phyloP scores from a whole-genome alignment of 176 grass and related monocot species.

The Ensete ventricosum region DNA sequence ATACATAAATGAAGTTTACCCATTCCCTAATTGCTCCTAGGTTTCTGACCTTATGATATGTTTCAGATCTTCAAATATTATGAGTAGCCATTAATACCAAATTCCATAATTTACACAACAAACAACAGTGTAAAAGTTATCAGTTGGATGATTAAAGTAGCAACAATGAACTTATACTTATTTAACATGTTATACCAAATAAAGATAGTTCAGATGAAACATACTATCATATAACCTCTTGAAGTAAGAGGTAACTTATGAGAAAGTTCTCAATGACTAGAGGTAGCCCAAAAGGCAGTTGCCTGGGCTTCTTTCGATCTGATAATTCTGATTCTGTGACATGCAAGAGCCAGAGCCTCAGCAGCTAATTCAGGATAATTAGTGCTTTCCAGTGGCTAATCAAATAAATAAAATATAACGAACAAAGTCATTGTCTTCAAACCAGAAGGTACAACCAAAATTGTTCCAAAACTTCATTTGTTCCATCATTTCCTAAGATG shows the following conservation, averaged over 20 bases:
- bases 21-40: background rate
- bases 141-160: background rate
- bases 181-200: background rate
- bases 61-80: background rate
- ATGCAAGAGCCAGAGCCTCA: background rate
- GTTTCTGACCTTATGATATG: too few relatives aligned
- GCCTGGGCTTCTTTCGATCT: background rate
- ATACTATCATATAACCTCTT: background rate
- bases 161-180: background rate
- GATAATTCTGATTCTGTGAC: background rate
- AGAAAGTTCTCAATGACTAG: background rate
- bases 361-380: background rate
- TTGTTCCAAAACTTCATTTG: background rate
- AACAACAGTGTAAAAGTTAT: background rate
- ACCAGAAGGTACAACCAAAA: background rate
- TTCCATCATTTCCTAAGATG: conserved; percentile 8
- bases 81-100: background rate
- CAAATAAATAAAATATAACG: background rate
- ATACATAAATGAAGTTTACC: background rate
- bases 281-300: background rate
- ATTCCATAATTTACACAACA: background rate
- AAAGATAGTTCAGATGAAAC: background rate
- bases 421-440: background rate
- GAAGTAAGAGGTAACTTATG: too few relatives aligned
- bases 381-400: background rate